A percentile compares a stretch with the other conserved stretches of the same genome.
Conservation (phyloP, 768 basidiomycete genomes). For the Lepiota subincarnata region DNA sequence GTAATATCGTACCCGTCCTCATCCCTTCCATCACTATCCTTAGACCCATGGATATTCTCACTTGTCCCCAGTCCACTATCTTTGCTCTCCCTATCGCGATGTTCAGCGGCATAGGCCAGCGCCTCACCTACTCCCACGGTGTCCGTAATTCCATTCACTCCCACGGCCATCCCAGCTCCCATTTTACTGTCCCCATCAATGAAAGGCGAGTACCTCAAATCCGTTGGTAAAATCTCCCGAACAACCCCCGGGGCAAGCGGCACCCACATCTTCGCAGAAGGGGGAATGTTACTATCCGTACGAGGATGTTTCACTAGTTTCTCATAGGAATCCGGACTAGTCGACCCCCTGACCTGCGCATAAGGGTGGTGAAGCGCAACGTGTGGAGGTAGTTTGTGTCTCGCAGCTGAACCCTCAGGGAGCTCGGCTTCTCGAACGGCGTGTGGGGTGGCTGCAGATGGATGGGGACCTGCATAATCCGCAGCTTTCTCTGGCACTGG, state of each 20-base stretch:
- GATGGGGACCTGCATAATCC: slow-evolving; percentile 36
- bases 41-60: slow-evolving; percentile 28
- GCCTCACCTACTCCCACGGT: slow-evolving; percentile 62
- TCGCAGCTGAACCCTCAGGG: slow-evolving; percentile 17
- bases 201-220: slow-evolving; percentile 48
- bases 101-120: slow-evolving; percentile 41
- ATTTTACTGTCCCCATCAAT: slow-evolving; percentile 21
- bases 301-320: slow-evolving; percentile 29
- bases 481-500: slow-evolving; percentile 15
- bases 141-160: slow-evolving; percentile 23
- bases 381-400: slow-evolving; percentile 35
- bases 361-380: slow-evolving; percentile 39
- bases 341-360: slow-evolving; percentile 29
- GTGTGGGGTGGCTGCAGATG: slow-evolving; percentile 15
- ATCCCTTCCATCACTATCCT: slow-evolving; percentile 1
- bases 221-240: slow-evolving; percentile 40
- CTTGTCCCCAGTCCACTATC: slow-evolving; percentile 49
- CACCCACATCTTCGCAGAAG: slow-evolving; percentile 49
- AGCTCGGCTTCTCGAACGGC: slow-evolving; percentile 1
- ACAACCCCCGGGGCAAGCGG: slow-evolving; percentile 41
- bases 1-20: slow-evolving; percentile 1
- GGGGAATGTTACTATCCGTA: slow-evolving; percentile 34
- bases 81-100: slow-evolving; percentile 13
- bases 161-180: background rate
- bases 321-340: slow-evolving; percentile 30